Conservation (phyloP, 1,284 basidiomycete species). For the Rugosomyces carneus region DNA sequence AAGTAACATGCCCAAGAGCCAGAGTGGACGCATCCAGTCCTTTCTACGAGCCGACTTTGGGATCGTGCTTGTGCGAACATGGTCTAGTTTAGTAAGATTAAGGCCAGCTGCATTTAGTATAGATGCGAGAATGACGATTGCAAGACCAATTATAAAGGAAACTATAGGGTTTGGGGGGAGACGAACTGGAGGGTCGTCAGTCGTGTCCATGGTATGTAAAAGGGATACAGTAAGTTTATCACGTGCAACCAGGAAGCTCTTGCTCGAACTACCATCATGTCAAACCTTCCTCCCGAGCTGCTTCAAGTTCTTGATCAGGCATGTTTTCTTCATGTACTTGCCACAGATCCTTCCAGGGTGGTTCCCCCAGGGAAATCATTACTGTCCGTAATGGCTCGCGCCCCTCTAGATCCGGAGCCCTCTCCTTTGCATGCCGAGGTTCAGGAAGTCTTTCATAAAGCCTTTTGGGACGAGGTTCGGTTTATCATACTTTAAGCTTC, state of each 20-base stretch:
- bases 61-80: conserved; percentile 67
- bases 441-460: conserved; percentile 47
- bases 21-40: conserved; percentile 74
- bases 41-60: conserved; percentile 62
- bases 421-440: conserved; percentile 41
- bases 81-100: conserved; percentile 80
- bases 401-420: conserved; percentile 17
- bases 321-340: conserved; percentile 59
- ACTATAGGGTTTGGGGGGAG: conserved; percentile 46
- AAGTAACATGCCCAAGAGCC: conserved; percentile 77
- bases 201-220: conserved; percentile 8
- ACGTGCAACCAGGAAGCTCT: background rate
- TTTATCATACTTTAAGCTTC: background rate
- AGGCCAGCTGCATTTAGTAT: conserved; percentile 81
- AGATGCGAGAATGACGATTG: conserved; percentile 73
- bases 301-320: conserved; percentile 47
- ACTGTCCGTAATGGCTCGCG: conserved; percentile 49
- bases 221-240: background rate
- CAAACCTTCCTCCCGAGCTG: conserved; percentile 32
- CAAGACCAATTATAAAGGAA: conserved; percentile 74
- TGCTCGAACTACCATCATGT: conserved; percentile 2
- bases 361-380: conserved; percentile 67
- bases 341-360: conserved; percentile 48
- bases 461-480: conserved; percentile 68
- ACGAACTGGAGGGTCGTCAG: conserved; percentile 5